Evolutionary conservation across 345 rosid species (phyloP).

Genomic region (Clausena lansium): DNA sequence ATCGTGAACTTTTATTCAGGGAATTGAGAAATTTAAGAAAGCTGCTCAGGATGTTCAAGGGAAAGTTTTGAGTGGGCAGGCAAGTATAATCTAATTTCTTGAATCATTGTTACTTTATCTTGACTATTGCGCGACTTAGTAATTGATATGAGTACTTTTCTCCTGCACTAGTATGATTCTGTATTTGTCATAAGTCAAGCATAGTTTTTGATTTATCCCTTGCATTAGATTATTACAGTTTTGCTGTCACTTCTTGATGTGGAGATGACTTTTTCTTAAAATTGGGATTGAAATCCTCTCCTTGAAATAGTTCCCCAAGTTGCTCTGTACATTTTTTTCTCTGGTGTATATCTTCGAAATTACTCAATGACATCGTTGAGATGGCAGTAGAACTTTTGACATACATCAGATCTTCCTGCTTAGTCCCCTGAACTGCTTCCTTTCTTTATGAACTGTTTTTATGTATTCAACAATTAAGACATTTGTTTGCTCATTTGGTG

Average conservation of each 20-base stretch:
- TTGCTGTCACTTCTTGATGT: constrained; percentile 4
- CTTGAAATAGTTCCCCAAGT: not conserved
- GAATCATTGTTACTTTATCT: not conserved
- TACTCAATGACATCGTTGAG: not conserved
- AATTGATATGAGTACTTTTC: not conserved
- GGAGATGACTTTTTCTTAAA: not conserved
- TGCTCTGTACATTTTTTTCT: not conserved
- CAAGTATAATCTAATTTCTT: constrained; percentile 20
- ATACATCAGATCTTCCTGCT: not conserved
- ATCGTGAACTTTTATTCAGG: constrained; percentile 42
- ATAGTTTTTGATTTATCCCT: not conserved
- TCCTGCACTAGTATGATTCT: not conserved
- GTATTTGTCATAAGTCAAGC: not conserved
- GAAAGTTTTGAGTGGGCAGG: constrained; percentile 76
- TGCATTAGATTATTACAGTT: not conserved
- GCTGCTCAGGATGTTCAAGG: constrained; percentile 85
- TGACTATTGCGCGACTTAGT: not conserved
- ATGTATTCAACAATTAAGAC: not conserved
- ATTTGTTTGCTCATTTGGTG: not conserved
- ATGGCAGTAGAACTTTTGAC: not conserved
- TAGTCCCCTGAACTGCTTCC: not conserved
- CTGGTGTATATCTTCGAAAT: not conserved
- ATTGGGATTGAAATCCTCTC: not conserved
- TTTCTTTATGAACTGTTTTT: not conserved
- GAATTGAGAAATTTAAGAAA: constrained; percentile 91